Conservation (phyloP, 345 rosid species). For the Corymbia maculata region DNA sequence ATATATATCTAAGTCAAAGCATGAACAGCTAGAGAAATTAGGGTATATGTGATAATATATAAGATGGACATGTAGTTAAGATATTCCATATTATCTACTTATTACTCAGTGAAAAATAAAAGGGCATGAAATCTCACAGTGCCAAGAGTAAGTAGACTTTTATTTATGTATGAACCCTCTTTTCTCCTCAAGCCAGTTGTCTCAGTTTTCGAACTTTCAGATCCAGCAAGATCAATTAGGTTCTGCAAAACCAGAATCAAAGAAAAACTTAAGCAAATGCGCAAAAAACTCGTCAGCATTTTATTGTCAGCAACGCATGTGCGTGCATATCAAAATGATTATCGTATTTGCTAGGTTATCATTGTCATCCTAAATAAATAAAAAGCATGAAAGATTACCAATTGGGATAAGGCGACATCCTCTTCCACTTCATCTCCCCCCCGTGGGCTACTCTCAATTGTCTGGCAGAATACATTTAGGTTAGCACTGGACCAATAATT, state of each 20-base stretch:
- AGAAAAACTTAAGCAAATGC: background rate
- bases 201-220: conserved; percentile 74
- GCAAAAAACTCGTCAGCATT: background rate
- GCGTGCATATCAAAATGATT: background rate
- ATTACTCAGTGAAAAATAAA: background rate
- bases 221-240: conserved; percentile 71
- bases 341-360: background rate
- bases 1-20: background rate
- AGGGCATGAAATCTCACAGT: conserved; percentile 28
- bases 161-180: conserved; percentile 70
- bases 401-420: conserved; percentile 53
- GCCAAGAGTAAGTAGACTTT: conserved; percentile 69
- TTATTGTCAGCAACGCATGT: background rate
- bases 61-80: background rate
- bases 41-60: background rate
- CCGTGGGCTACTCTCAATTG: conserved; percentile 56
- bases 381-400: conserved; percentile 25
- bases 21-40: background rate
- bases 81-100: background rate
- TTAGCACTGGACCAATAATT: background rate
- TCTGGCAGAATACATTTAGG: conserved; percentile 10
- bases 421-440: conserved; percentile 44
- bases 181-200: conserved; percentile 68
- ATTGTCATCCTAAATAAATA: background rate
- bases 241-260: conserved; percentile 21